Evolutionary conservation across 345 rosid genomes (phyloP).

Genomic region (Lumnitzera racemosa): DNA sequence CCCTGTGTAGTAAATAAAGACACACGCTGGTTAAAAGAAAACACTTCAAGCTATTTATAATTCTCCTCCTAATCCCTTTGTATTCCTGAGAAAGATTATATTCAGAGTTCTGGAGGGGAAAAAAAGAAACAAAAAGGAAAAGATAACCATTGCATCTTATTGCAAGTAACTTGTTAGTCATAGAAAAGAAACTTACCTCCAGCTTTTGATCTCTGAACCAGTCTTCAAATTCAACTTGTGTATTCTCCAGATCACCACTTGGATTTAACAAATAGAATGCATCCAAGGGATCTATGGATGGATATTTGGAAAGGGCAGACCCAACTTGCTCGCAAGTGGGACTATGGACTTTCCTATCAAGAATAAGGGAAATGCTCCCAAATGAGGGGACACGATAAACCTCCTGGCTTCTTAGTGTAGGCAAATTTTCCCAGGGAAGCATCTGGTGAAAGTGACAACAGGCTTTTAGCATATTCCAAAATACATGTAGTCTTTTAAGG

Average conservation of each 20-base stretch:
- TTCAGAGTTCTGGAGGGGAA: too few relatives aligned
- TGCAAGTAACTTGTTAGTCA: too few relatives aligned
- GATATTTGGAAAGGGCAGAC: too few relatives aligned
- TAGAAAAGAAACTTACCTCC: slow-evolving; percentile 37
- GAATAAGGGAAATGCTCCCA: slow-evolving; percentile 51
- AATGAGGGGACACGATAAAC: slow-evolving; percentile 96
- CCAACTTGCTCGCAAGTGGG: slow-evolving; percentile 27
- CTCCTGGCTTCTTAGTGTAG: slow-evolving; percentile 73
- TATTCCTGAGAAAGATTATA: too few relatives aligned
- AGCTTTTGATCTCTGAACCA: slow-evolving; percentile 81
- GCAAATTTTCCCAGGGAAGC: slow-evolving; percentile 98
- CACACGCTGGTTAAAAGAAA: neutral
- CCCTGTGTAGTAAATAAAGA: slow-evolving; percentile 38
- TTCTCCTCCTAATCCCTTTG: too few relatives aligned
- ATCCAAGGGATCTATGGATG: too few relatives aligned
- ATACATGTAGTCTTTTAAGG: too few relatives aligned
- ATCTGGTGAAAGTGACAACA: slow-evolving; percentile 40
- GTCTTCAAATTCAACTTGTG: slow-evolving; percentile 64
- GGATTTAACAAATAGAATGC: slow-evolving; percentile 37
- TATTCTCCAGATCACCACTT: slow-evolving; percentile 59
- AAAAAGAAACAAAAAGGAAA: too few relatives aligned
- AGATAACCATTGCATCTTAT: too few relatives aligned
- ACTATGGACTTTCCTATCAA: slow-evolving; percentile 35
- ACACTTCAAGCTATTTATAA: too few relatives aligned
- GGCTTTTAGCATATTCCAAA: neutral